phyloP scores from a whole-genome alignment of 2,329 filamentous ascomycete genomes.

The Rosellinia necatrix region DNA sequence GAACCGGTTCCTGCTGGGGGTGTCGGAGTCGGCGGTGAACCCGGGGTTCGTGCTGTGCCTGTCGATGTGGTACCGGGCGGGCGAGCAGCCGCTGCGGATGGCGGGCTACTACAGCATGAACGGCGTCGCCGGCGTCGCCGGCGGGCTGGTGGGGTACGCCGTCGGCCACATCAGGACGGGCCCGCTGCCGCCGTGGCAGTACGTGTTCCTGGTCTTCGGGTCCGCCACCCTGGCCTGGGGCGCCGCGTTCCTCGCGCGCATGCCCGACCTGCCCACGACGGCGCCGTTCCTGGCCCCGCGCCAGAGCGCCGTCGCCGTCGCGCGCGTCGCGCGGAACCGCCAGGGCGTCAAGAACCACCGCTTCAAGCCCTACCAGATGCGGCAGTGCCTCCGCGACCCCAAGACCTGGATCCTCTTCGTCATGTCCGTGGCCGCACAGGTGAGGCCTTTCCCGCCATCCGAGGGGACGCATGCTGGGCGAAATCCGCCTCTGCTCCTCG shows the following conservation, averaged over 20 bases:
- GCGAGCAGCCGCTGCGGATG: slow-evolving; percentile 37
- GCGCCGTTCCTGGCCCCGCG: slow-evolving; percentile 34
- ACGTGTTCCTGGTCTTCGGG: slow-evolving; percentile 38
- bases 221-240: slow-evolving; percentile 36
- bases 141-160: slow-evolving; percentile 39
- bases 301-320: slow-evolving; percentile 35
- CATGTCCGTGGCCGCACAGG: slow-evolving; percentile 57
- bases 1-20: slow-evolving; percentile 37
- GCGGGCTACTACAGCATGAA: slow-evolving; percentile 38
- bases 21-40: slow-evolving; percentile 38
- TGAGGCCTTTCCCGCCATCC: neutral
- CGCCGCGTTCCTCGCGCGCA: slow-evolving; percentile 31
- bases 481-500: too few species aligned
- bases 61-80: slow-evolving; percentile 35
- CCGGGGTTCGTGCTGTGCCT: slow-evolving; percentile 37
- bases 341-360: slow-evolving; percentile 42
- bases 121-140: slow-evolving; percentile 36
- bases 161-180: slow-evolving; percentile 39
- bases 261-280: slow-evolving; percentile 38
- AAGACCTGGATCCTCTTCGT: slow-evolving; percentile 63
- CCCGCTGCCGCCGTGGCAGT: slow-evolving; percentile 40
- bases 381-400: slow-evolving; percentile 53
- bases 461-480: neutral
- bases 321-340: slow-evolving; percentile 35
- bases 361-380: slow-evolving; percentile 53